Conservation (phyloP, 306 rosid species). For the Astragalus membranaceus region DNA sequence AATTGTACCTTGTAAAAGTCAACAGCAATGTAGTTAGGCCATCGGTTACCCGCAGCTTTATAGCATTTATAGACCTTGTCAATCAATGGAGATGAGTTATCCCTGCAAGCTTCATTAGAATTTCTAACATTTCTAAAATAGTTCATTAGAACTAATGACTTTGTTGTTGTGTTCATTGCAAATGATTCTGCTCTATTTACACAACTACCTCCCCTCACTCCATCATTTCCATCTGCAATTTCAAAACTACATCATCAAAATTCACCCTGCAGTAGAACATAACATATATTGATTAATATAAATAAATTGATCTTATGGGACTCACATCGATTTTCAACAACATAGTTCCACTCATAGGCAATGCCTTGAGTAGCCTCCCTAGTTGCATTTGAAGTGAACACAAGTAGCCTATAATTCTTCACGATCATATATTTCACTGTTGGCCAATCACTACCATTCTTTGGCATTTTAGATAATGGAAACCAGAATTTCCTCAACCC, state of each 20-base stretch:
- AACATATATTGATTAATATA: neutral
- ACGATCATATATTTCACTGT: slow-evolving; percentile 49
- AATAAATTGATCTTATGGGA: neutral
- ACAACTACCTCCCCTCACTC: slow-evolving; percentile 48
- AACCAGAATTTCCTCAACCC: slow-evolving; percentile 42
- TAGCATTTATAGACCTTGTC: slow-evolving; percentile 14
- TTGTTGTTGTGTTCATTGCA: slow-evolving; percentile 45
- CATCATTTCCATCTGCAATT: slow-evolving; percentile 57
- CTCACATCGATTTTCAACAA: slow-evolving; percentile 62
- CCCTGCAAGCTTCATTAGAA: slow-evolving; percentile 11
- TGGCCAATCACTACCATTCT: slow-evolving; percentile 58
- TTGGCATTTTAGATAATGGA: slow-evolving; percentile 55
- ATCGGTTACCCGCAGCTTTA: slow-evolving; percentile 24
- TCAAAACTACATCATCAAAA: neutral
- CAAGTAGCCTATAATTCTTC: slow-evolving; percentile 49
- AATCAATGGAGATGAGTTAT: slow-evolving; percentile 28
- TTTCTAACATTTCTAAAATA: slow-evolving; percentile 15
- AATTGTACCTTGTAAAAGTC: slow-evolving; percentile 25
- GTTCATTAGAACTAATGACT: slow-evolving; percentile 32
- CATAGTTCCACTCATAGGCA: slow-evolving; percentile 39
- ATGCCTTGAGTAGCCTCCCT: slow-evolving; percentile 56
- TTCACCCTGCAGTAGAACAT: neutral
- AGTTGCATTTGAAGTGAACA: slow-evolving; percentile 54
- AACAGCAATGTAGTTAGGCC: slow-evolving; percentile 27
- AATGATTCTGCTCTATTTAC: slow-evolving; percentile 53